These are phyloP conservation scores for Globisporangium uncinulatum DNA, from an alignment of 352 stramenopile species.

Conservation along the genomic window DNA sequence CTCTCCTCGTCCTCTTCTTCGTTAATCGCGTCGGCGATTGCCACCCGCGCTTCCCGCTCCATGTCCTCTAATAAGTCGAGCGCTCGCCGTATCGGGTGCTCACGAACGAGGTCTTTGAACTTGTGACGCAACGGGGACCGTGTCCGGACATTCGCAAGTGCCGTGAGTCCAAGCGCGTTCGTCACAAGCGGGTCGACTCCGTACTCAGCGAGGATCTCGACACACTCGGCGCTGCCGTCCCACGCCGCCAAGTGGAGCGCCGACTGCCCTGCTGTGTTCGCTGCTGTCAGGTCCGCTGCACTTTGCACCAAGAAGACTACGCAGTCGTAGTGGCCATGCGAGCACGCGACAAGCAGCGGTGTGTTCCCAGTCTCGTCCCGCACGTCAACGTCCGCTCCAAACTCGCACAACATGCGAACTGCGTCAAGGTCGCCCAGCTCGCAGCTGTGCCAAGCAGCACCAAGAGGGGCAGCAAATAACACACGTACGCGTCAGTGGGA, in stretches of 20 bases:
- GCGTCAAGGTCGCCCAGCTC: slow-evolving; percentile 61
- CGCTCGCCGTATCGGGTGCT: slow-evolving; percentile 47
- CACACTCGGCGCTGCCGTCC: slow-evolving; percentile 53
- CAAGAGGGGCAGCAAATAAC: slow-evolving; percentile 7
- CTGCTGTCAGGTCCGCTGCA: slow-evolving; percentile 38
- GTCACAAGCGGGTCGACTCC: slow-evolving; percentile 34
- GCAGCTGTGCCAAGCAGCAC: slow-evolving; percentile 26
- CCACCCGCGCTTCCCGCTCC: slow-evolving; percentile 11
- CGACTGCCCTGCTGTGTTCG: slow-evolving; percentile 43
- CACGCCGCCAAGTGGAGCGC: slow-evolving; percentile 63
- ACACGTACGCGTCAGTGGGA: background rate
- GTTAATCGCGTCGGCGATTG: background rate
- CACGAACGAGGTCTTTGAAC: slow-evolving; percentile 46
- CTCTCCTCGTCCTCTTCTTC: background rate
- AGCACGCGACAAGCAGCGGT: slow-evolving; percentile 53
- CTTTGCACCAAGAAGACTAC: slow-evolving; percentile 71
- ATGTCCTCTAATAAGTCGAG: slow-evolving; percentile 39
- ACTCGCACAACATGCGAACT: slow-evolving; percentile 65
- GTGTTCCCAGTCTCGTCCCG: slow-evolving; percentile 63
- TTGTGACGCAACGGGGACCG: slow-evolving; percentile 57
- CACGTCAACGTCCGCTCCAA: slow-evolving; percentile 53
- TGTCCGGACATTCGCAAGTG: slow-evolving; percentile 53
- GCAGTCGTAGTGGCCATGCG: slow-evolving; percentile 63
- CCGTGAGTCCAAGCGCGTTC: slow-evolving; percentile 46
- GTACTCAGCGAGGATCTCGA: slow-evolving; percentile 66